Evolutionary conservation across 805 yeast species (phyloP).

Genomic region (Metschnikowia anglica): DNA sequence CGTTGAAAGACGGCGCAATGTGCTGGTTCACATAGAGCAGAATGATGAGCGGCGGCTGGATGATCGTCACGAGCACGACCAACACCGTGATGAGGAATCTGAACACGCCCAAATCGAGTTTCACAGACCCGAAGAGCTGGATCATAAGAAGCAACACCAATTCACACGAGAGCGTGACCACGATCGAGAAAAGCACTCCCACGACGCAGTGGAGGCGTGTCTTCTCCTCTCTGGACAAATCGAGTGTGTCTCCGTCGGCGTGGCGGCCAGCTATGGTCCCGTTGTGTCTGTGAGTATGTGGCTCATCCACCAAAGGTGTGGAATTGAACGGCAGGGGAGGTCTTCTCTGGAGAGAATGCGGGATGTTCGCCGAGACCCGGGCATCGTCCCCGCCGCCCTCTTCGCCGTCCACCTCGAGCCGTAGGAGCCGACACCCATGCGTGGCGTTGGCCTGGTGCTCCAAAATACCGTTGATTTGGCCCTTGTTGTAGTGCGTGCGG

Average conservation of each 20-base stretch:
- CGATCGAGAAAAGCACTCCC: slow-evolving; percentile 30
- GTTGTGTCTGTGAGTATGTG: not conserved
- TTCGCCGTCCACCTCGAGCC: slow-evolving; percentile 20
- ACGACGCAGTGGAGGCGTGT: slow-evolving; percentile 16
- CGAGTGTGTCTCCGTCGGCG: not conserved
- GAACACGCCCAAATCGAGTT: slow-evolving; percentile 33
- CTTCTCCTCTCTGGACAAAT: not conserved
- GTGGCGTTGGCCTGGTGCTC: slow-evolving; percentile 18
- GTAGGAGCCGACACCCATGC: slow-evolving; percentile 18
- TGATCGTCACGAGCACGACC: slow-evolving; percentile 38
- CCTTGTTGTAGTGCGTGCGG: slow-evolving; percentile 19
- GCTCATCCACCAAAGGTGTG: not conserved
- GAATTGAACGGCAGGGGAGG: not conserved
- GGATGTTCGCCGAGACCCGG: not conserved
- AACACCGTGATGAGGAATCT: slow-evolving; percentile 38
- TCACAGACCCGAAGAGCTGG: slow-evolving; percentile 29
- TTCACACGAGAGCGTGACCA: slow-evolving; percentile 32
- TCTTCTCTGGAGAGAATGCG: not conserved
- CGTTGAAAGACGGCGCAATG: slow-evolving; percentile 20
- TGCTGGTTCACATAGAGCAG: slow-evolving; percentile 32
- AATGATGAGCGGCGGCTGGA: slow-evolving; percentile 45
- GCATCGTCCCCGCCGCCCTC: slow-evolving; percentile 7
- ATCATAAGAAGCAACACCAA: slow-evolving; percentile 37
- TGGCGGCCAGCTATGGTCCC: not conserved
- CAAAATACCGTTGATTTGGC: slow-evolving; percentile 28